Evolutionary conservation across 2,329 filamentous ascomycete species (phyloP), one percentile per base, ranked within the genome.

Genomic region (Graphilbum fragrans): DNA sequence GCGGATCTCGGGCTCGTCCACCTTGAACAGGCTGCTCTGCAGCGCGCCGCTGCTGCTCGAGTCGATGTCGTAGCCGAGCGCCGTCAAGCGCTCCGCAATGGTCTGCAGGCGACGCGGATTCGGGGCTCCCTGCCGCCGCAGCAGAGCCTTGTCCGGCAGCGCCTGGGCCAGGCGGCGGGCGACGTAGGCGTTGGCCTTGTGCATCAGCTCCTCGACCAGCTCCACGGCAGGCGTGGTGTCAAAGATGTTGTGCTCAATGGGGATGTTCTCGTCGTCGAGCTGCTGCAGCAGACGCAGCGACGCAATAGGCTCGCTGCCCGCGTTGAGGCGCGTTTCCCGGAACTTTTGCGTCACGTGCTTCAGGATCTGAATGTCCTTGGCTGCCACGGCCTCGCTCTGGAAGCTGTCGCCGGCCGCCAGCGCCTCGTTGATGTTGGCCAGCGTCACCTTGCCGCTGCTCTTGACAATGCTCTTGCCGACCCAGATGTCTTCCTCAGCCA

Each of bases 201-300:
- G 84, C 65, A 86, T 82, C 41, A 98, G 70, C 66, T 98, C 92
- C 60, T 98, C 92, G 35, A 95, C 86, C 48, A 96, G 76, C 64
- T 96, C 90, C 48, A 93, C 86, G 3, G 88, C 86, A 10, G 81
- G 71, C 12, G 86, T 86, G 23, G 86, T 90, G 59, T 95, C 82
- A 55, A 96, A 98, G 49, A 98, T 84, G 65, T 96, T 98, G 58
- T 86, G 78, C 65, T 94, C 87, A 33, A 96, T 88, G 3, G 90
- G 92, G 41, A 95, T 86, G 60, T 96, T 96, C 69, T 98, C 92
- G 52, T 98, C 92, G 52, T 98, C 92, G 33, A 96, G 73, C 63
- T 94, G 88, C 62, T 94, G 87, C 47, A 96, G 69, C 37, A 98
- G 73, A 43, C 92, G 83, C 40, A 98, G 75, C 33, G 90, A 81